phyloP scores from a whole-genome alignment of 305 asterid species.

The Fraxinus baroniana region DNA sequence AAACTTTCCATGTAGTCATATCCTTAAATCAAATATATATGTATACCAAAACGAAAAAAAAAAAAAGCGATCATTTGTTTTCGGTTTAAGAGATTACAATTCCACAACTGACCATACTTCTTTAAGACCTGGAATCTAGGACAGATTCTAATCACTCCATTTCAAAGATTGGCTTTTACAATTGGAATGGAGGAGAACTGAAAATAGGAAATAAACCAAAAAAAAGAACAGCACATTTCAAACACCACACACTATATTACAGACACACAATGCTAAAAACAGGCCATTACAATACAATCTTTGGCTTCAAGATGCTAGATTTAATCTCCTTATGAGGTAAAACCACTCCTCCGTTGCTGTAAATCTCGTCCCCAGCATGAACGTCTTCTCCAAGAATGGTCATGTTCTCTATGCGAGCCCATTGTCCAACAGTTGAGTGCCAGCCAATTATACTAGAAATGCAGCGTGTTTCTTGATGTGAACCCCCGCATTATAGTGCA shows the following conservation, averaged over 20 bases:
- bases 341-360: conserved; percentile 91
- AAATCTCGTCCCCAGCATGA: conserved; percentile 82
- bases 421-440: conserved; percentile 91
- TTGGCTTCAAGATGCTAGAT: conserved; percentile 87
- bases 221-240: neutral
- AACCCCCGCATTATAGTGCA: conserved; percentile 90
- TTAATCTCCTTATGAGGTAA: conserved; percentile 96
- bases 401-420: conserved; percentile 96
- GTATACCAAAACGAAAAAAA: neutral
- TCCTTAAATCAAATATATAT: conserved; percentile 17
- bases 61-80: conserved; percentile 31
- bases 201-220: conserved; percentile 11
- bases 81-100: conserved; percentile 34
- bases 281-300: conserved; percentile 73
- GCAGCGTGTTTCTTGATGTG: conserved; percentile 88
- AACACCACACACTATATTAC: conserved; percentile 20
- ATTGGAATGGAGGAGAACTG: conserved; percentile 17
- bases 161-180: conserved; percentile 35
- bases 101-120: conserved; percentile 21
- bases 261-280: conserved; percentile 8
- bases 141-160: neutral
- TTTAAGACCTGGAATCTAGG: conserved; percentile 21
- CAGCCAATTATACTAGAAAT: conserved; percentile 85
- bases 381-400: conserved; percentile 92
- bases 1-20: conserved; percentile 15